Evolutionary conservation across 176 grass and related monocot species (phyloP).

Genomic region (Musa troglodytarum): DNA sequence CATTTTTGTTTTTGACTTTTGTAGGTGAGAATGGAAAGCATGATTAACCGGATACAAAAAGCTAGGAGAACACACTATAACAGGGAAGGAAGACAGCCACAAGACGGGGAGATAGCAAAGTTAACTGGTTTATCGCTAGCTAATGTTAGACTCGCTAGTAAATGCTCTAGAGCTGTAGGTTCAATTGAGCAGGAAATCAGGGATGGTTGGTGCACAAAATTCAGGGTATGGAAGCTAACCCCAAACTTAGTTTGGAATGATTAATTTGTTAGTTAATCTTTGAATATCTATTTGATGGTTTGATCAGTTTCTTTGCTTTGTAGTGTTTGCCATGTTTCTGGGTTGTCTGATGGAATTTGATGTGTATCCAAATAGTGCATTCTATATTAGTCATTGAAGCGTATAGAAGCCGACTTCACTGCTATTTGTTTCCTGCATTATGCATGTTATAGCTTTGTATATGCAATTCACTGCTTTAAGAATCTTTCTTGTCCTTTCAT

Average conservation of each 20-base stretch:
- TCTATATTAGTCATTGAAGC: neutral
- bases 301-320: neutral
- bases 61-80: slow-evolving; percentile 33
- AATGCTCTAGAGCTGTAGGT: slow-evolving; percentile 47
- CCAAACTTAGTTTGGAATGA: neutral
- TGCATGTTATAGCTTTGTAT: neutral
- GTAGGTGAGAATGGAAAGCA: slow-evolving; percentile 68
- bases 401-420: neutral
- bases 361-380: neutral
- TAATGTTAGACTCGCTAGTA: slow-evolving; percentile 56
- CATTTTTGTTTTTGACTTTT: slow-evolving; percentile 1
- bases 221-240: slow-evolving; percentile 28
- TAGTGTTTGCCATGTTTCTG: neutral
- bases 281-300: neutral
- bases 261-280: neutral
- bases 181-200: slow-evolving; percentile 51
- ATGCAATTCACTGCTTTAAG: neutral
- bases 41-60: slow-evolving; percentile 64
- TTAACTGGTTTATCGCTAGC: slow-evolving; percentile 44
- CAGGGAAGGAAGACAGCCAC: slow-evolving; percentile 43
- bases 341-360: neutral
- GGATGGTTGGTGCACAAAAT: slow-evolving; percentile 28
- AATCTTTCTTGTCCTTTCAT: neutral
- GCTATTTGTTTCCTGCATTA: neutral
- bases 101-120: slow-evolving; percentile 46